Evolutionary conservation across 176 grass and related monocot species (phyloP), one percentile per base, ranked within the genome.

Genomic region (Avena atlantica): DNA sequence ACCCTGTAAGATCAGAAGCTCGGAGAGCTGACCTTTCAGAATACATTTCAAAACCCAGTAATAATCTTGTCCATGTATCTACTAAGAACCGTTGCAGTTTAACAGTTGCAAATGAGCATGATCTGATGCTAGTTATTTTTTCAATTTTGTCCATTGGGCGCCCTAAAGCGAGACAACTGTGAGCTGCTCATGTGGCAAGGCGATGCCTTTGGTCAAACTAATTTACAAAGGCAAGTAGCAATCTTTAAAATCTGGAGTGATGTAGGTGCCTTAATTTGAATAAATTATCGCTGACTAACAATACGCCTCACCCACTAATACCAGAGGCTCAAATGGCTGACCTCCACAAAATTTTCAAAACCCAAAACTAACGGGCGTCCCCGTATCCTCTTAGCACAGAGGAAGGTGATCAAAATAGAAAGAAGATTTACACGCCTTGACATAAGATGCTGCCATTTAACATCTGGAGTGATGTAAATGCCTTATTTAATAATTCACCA

Each of bases 401-500:
- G 53, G 53, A 17, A 16, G 51, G 15, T 17, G 17, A 19, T 16
- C 15, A 12, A 56, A 56, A 17, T 6, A 56, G 53, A 56, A 56
- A 56, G 53, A 56, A 56, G 53, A 17, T 56, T 56, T 56, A 56
- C 53, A 17, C 53, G 15, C 53, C 15, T 56, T 13, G 15, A 56
- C 53, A 17, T 6, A 14, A 56, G 53, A 56, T 56, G 53, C 53
- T 56, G 15, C 15, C 1, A 6, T 17, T 56, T 17, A 56, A 55
- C 15, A 79, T 80, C 80, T 87, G 19, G 15, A 74, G 21, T 49
- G 57, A 74, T 6, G 50, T 87, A 56, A 75, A 34, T 84, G 66
- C 20, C 47, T 84, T 61, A 68, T 29, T 76, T 82, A 81, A 61
- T 23, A 52, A 84, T 86, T 91, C 60, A n/a, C 21, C 70, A 45